Percentiles rank a stretch among this genome's conserved stretches.
Conservation (phyloP, 352 stramenopile species). For the Peronospora destructor region DNA sequence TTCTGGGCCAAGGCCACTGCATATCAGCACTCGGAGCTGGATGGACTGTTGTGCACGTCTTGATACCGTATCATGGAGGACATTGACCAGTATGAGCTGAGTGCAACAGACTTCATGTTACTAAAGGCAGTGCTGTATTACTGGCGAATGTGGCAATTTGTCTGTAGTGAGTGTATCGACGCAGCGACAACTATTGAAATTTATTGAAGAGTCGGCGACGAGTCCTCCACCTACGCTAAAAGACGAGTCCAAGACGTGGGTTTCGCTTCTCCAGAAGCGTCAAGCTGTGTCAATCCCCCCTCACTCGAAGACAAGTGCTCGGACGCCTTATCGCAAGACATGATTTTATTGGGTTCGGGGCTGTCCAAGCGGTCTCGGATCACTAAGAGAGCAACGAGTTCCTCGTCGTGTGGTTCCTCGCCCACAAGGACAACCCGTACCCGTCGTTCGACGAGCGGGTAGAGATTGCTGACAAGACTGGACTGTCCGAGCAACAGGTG, state of each 20-base stretch:
- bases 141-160: constrained; percentile 48
- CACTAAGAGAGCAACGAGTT: constrained; percentile 76
- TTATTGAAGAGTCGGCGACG: constrained; percentile 10
- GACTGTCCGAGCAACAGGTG: constrained; percentile 73
- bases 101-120: constrained; percentile 41
- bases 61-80: constrained; percentile 31
- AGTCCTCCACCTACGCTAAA: constrained; percentile 10
- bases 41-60: constrained; percentile 6
- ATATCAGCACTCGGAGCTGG: constrained; percentile 38
- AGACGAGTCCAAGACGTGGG: constrained; percentile 5
- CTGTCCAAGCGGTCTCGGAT: constrained; percentile 48
- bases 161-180: constrained; percentile 37
- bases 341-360: constrained; percentile 20
- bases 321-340: constrained; percentile 32
- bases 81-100: constrained; percentile 17
- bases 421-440: constrained; percentile 82
- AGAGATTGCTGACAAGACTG: constrained; percentile 62
- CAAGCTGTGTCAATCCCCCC: constrained; percentile 25
- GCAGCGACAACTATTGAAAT: constrained; percentile 16
- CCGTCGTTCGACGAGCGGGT: constrained; percentile 54
- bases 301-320: constrained; percentile 31
- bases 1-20: constrained; percentile 30
- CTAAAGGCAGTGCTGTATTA: constrained; percentile 52
- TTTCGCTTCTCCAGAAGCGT: constrained; percentile 24
- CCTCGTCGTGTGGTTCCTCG: constrained; percentile 79